Percentiles rank a stretch among this genome's conserved stretches.
Evolutionary conservation across 768 basidiomycete species (phyloP).

Genomic region (Boletus barrowsii): DNA sequence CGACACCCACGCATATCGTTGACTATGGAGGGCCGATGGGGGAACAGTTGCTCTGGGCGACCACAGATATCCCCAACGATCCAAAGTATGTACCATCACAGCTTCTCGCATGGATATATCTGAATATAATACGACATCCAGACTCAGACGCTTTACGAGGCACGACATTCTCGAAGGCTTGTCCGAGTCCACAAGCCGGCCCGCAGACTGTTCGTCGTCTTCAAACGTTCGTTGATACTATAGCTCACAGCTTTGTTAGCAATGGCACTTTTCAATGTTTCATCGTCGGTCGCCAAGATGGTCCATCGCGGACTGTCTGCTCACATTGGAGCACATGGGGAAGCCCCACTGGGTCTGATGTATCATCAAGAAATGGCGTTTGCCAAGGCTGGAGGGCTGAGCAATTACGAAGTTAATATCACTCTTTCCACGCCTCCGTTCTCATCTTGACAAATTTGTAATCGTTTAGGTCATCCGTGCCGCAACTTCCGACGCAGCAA

Average conservation of each 20-base stretch:
- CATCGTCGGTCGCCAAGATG: conserved; percentile 66
- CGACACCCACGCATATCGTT: conserved; percentile 73
- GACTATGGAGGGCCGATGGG: conserved; percentile 74
- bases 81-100: conserved; percentile 47
- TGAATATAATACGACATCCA: conserved; percentile 22
- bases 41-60: conserved; percentile 68
- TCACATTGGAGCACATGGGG: conserved; percentile 74
- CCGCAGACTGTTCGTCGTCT: conserved; percentile 48
- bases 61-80: conserved; percentile 61
- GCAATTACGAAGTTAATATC: conserved; percentile 59
- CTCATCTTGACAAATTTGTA: not conserved
- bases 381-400: conserved; percentile 59
- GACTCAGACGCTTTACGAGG: conserved; percentile 59
- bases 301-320: conserved; percentile 57
- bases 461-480: conserved; percentile 56
- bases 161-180: conserved; percentile 63
- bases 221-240: not conserved
- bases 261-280: conserved; percentile 66
- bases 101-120: not conserved
- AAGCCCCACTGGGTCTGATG: conserved; percentile 68
- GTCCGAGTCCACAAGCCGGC: conserved; percentile 59
- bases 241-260: conserved; percentile 36
- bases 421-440: not conserved
- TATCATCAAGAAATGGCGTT: conserved; percentile 77
- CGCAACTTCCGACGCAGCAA: conserved; percentile 64